phyloP scores from a whole-genome alignment of 2,329 filamentous ascomycete genomes.

The Mollisia scopiformis region DNA sequence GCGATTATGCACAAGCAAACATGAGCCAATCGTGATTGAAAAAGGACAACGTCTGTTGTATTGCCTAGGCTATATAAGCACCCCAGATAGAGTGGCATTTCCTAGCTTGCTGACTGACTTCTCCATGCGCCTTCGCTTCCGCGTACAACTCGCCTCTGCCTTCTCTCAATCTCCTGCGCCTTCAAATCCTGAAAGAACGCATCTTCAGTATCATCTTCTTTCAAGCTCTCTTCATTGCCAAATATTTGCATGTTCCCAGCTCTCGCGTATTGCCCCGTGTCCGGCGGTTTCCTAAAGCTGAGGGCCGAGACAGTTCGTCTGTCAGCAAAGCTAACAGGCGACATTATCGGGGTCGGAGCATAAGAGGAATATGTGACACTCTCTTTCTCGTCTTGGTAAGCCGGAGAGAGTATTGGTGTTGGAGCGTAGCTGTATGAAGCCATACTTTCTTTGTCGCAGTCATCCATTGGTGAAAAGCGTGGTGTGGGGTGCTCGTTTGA shows the following conservation, averaged over 20 bases:
- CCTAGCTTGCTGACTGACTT: no score
- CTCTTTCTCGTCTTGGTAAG: neutral
- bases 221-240: neutral
- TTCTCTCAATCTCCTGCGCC: constrained; percentile 1
- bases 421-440: neutral
- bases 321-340: neutral
- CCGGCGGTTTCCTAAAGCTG: neutral
- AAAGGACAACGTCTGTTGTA: no score
- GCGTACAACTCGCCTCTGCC: no score
- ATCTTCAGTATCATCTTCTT: neutral
- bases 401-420: neutral
- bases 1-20: no score
- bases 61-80: no score
- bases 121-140: no score
- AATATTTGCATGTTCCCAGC: neutral
- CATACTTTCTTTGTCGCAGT: neutral
- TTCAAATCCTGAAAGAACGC: constrained; percentile 2
- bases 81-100: no score
- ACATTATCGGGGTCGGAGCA: neutral
- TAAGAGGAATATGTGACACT: neutral
- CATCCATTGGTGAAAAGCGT: neutral
- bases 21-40: no score
- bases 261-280: neutral
- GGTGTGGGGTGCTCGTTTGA: neutral
- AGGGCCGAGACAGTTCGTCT: neutral